phyloP scores from a whole-genome alignment of 2,329 filamentous ascomycete genomes.

The Lojkania enalia region DNA sequence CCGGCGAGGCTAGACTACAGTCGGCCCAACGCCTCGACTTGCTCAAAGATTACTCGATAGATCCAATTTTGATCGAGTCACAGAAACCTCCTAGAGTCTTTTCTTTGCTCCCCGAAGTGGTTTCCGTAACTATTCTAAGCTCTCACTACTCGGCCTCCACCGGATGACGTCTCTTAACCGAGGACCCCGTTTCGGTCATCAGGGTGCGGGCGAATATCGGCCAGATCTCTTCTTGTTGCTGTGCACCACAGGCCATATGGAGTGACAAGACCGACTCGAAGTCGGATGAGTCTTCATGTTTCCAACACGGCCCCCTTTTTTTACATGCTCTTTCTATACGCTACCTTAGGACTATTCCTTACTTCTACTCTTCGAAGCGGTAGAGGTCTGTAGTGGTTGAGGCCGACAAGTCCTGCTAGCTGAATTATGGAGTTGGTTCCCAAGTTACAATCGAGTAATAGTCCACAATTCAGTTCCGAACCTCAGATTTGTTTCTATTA shows the following conservation, averaged over 20 bases:
- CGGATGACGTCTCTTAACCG: slow-evolving; percentile 20
- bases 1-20: slow-evolving; percentile 28
- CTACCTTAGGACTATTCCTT: no score
- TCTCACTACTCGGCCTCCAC: slow-evolving; percentile 26
- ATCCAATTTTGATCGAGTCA: slow-evolving; percentile 37
- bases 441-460: slow-evolving; percentile 43
- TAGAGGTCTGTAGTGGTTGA: no score
- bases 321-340: no score
- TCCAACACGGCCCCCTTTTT: no score
- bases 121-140: background rate
- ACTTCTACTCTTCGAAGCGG: background rate
- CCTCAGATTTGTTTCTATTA: slow-evolving; percentile 15
- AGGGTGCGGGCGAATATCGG: background rate
- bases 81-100: slow-evolving; percentile 15
- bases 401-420: background rate
- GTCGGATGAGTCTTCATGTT: no score
- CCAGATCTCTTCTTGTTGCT: background rate
- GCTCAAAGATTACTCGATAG: slow-evolving; percentile 38
- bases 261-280: no score
- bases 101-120: background rate
- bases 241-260: background rate
- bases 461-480: slow-evolving; percentile 23
- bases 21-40: slow-evolving; percentile 31
- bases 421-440: slow-evolving; percentile 3
- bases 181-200: background rate